Evolutionary conservation across 208 protist species (phyloP).

Genomic region (Trypanosoma rangeli): DNA sequence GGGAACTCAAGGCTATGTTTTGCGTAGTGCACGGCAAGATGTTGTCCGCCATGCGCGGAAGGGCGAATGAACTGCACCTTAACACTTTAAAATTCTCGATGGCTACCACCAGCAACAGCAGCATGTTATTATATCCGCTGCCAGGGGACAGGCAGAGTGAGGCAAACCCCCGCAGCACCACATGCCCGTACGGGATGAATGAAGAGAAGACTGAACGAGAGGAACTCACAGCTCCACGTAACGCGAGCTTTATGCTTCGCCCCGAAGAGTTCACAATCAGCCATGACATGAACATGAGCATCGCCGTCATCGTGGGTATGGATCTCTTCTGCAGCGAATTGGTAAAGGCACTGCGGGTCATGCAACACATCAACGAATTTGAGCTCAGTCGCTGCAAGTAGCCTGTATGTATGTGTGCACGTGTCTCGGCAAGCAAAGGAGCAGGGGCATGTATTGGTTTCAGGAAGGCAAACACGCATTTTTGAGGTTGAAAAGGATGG

Average conservation of each 20-base stretch:
- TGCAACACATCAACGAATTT: conserved; percentile 55
- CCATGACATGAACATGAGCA: conserved; percentile 58
- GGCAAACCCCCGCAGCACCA: neutral
- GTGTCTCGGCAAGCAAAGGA: neutral
- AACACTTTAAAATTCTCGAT: neutral
- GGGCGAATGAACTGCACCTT: conserved; percentile 1
- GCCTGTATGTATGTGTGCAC: neutral
- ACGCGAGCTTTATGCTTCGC: conserved; percentile 24
- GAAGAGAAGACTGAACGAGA: conserved; percentile 10
- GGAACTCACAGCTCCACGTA: conserved; percentile 26
- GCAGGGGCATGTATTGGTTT: too few relatives aligned
- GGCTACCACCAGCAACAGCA: neutral
- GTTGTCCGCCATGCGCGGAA: conserved; percentile 35
- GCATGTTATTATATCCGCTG: neutral
- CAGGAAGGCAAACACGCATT: too few relatives aligned
- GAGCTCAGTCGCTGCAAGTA: conserved; percentile 27
- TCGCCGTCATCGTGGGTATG: conserved; percentile 57
- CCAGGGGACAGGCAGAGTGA: neutral
- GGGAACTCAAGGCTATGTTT: conserved; percentile 36
- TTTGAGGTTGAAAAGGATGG: too few relatives aligned
- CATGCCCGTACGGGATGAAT: neutral
- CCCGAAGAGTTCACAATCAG: conserved; percentile 42
- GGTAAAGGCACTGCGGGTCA: conserved; percentile 47
- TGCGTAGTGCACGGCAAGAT: conserved; percentile 31
- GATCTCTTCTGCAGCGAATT: conserved; percentile 61